Percentiles rank a stretch among this genome's conserved stretches.
These are phyloP conservation scores for Echria macrotheca DNA, from an alignment of 495 filamentous ascomycete species.

Conservation along the genomic window DNA sequence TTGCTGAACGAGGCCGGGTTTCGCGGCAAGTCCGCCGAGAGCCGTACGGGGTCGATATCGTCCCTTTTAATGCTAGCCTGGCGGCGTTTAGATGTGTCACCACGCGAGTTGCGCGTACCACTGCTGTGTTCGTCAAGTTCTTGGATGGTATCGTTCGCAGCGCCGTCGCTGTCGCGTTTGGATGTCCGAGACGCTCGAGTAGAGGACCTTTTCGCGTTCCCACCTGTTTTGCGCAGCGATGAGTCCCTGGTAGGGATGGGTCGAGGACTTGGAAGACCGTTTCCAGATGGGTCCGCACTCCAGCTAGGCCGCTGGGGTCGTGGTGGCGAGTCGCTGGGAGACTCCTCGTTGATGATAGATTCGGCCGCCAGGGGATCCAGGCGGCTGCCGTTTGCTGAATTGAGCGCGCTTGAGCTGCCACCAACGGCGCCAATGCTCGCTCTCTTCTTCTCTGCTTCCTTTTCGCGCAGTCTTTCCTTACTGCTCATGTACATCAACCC, in stretches of 20 bases:
- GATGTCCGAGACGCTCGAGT: conserved; percentile 33
- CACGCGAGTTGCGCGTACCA: conserved; percentile 10
- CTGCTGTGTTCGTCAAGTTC: conserved; percentile 29
- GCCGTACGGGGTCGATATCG: conserved; percentile 21
- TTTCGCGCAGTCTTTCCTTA: conserved; percentile 50
- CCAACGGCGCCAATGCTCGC: conserved; percentile 33
- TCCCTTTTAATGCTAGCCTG: conserved; percentile 16
- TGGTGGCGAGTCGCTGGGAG: conserved; percentile 28
- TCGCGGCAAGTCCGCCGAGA: conserved; percentile 22
- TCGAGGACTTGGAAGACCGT: conserved; percentile 24
- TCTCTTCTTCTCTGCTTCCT: conserved; percentile 47
- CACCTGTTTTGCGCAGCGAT: conserved; percentile 54
- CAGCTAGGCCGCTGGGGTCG: conserved; percentile 12
- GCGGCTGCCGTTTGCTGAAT: conserved; percentile 18
- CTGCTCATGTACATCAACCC: conserved; percentile 59
- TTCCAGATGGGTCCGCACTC: not conserved
- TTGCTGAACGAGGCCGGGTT: conserved; percentile 15
- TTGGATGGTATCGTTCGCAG: conserved; percentile 29
- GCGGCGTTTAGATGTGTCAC: conserved; percentile 19
- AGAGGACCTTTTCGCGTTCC: conserved; percentile 36
- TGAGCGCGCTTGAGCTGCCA: conserved; percentile 26
- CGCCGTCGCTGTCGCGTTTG: conserved; percentile 35
- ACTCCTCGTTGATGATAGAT: conserved; percentile 49
- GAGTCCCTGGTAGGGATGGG: conserved; percentile 64
- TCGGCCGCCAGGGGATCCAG: conserved; percentile 46